These are phyloP conservation scores for Solanum rostratum DNA, from an alignment of 257 asterid species.

Conservation along the genomic window DNA sequence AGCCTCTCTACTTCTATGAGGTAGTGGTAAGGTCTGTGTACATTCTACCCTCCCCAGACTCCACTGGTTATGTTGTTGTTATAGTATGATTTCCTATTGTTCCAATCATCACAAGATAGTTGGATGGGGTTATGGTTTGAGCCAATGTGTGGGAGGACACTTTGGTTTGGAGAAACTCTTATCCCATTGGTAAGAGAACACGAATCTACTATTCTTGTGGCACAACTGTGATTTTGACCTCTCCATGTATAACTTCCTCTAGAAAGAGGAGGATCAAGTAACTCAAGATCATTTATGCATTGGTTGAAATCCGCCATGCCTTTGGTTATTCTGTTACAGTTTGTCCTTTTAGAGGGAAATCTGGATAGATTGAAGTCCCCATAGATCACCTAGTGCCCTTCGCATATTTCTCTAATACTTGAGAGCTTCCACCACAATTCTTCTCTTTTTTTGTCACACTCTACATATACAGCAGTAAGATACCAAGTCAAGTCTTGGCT, in stretches of 20 bases:
- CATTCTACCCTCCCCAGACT: too few relatives aligned
- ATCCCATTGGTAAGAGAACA: not conserved
- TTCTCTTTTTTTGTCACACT: not conserved
- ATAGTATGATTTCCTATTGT: not conserved
- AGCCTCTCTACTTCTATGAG: too few relatives aligned
- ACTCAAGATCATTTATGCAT: not conserved
- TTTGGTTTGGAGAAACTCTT: not conserved
- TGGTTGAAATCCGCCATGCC: not conserved
- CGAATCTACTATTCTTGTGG: not conserved
- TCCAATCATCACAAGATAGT: not conserved
- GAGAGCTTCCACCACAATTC: not conserved
- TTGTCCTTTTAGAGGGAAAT: not conserved
- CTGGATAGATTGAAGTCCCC: not conserved
- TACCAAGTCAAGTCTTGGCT: not conserved
- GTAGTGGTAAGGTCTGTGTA: too few relatives aligned
- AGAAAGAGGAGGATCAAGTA: not conserved
- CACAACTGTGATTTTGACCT: not conserved
- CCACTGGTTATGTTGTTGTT: too few relatives aligned
- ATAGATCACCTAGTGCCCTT: not conserved
- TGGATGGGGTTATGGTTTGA: not conserved
- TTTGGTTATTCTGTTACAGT: not conserved
- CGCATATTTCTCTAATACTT: not conserved
- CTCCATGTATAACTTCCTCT: not conserved
- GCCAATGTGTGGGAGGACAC: not conserved
- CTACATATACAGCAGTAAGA: not conserved